Evolutionary conservation across 306 rosid species (phyloP), one percentile per base, ranked within the genome.

Genomic region (Acacia confusa): DNA sequence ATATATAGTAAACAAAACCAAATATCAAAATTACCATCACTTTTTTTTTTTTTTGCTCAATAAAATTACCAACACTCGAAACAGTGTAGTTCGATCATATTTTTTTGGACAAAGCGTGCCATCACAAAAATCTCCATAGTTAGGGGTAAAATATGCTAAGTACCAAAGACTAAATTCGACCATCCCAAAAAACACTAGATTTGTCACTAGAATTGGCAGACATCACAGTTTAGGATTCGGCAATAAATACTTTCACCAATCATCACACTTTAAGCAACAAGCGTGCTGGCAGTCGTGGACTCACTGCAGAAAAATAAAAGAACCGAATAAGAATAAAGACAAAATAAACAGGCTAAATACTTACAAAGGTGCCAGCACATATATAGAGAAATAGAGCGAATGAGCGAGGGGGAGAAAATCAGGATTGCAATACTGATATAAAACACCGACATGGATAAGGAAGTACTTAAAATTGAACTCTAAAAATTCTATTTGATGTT

Each of bases 201-300:
- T 65, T 65, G 12, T 65, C 24, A 17, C 32, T 12, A 34, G 16
- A 66, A 66, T 34, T 36, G 72, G 45, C 27, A 67, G 45, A 20
- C 2, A 38, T n/a, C 47, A 67, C 1, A 67, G 10, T 67, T 20
- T 36, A 36, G 72, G 30, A 30, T 4, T 30, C 0, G 12, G 27
- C 4, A n/a, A 19, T 10, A 11, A 34, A 66, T 19, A 19, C 47
- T 19, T 38, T 68, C 27, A 68, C 47, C 28, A 10, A 9, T n/a
- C 50, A 38, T 38, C 16, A 19, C 27, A 7, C 27, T 68, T n/a
- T 68, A 68, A 68, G 72, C 72, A 20, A 68, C 72, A 43, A 68
- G 72, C 1, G 72, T 68, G 50, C 72, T 68, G 50, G 72, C 72
- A 68, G 72, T 68, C 19, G 72, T 68, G 72, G 72, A 68, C 72